Base-by-base conservation (phyloP, 208 protist species). In the Jaenimonas drosophilae region DNA sequence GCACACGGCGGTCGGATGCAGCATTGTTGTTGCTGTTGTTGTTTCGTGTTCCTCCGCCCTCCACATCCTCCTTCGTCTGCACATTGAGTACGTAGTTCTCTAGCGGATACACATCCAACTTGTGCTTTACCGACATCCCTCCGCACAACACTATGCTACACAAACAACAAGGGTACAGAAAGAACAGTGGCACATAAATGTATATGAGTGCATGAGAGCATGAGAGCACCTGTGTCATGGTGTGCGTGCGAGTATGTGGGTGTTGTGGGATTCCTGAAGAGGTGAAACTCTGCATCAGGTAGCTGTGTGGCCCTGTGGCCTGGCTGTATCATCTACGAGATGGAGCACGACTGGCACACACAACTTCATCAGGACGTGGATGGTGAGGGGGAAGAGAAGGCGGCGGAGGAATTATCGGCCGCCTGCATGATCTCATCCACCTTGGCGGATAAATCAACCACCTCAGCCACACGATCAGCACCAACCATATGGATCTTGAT, bases 41-140 rank as follows among this genome's bases (percentile, higher is more conserved):
- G 6, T 25, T 32, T 30, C 43, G 34, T 19, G 41, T 41, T 29
- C 31, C 32, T 61, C 23, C 52, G 27, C 50, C 62, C 34, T 49
- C 48, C 21, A 40, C 57, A 49, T 34, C 66, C 49, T 42, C 66
- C 11, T 60, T 48, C 39, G 49, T 46, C 26, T 69, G 52, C 43
- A 14, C 30, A 5, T 20, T 7, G 11, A 77, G 64, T 21, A 76
- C 45, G 54, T 88, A 91, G 49, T 71, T 76, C 30, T 79, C 76
- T 33, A 88, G 42, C 20, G 83, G 78, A 37, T 86, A 91, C 14
- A 88, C 76, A 54, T 91, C 83, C 9, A 91, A 54, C 45, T 91
- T 91, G 7, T 67, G 36, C 38, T 84, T 83, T 23, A 91, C 33
- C 6, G 70, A 70, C 67, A 83, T 80, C 14, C 23, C 7, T 34